These are phyloP conservation scores for Sanguinoderma infundibulare DNA, from an alignment of 1,284 basidiomycete genomes.

Conservation along the genomic window DNA sequence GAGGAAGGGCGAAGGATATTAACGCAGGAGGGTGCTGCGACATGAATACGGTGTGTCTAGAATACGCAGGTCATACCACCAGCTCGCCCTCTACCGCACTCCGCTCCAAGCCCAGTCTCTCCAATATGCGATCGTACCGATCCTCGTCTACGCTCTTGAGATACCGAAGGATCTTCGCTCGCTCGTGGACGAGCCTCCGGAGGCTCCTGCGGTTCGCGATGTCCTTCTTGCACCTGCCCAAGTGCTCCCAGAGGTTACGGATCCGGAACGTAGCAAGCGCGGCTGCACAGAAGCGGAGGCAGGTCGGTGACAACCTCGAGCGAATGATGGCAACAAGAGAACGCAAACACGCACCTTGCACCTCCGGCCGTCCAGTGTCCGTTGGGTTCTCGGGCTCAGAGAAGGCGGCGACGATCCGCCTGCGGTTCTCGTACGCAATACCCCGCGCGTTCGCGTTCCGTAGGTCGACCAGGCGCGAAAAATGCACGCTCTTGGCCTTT, in stretches of 20 bases:
- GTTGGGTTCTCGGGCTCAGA: constrained; percentile 69
- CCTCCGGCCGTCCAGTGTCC: constrained; percentile 85
- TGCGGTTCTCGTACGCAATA: constrained; percentile 86
- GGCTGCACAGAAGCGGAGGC: constrained; percentile 48
- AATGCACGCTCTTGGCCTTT: constrained; percentile 60
- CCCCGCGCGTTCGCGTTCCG: constrained; percentile 86
- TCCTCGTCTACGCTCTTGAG: constrained; percentile 68
- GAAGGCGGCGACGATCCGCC: constrained; percentile 82
- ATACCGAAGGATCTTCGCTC: constrained; percentile 86
- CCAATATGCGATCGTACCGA: constrained; percentile 78
- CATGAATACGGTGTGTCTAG: constrained; percentile 16
- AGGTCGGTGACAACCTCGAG: constrained; percentile 7
- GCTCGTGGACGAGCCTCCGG: constrained; percentile 77
- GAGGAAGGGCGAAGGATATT: neutral
- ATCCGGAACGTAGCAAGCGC: constrained; percentile 89
- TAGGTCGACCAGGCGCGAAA: constrained; percentile 81
- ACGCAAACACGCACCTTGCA: constrained; percentile 71
- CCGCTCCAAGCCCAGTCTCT: constrained; percentile 78
- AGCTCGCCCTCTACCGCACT: constrained; percentile 90
- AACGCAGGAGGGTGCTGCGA: constrained; percentile 7
- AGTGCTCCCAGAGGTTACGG: constrained; percentile 80
- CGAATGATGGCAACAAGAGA: neutral
- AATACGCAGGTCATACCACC: constrained; percentile 47
- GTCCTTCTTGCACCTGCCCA: constrained; percentile 75
- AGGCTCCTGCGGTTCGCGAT: constrained; percentile 79